A percentile compares a stretch with the other conserved stretches of the same genome.
Evolutionary conservation across 108 stramenopile species (phyloP).

Genomic region (Cylindrotheca fusiformis): DNA sequence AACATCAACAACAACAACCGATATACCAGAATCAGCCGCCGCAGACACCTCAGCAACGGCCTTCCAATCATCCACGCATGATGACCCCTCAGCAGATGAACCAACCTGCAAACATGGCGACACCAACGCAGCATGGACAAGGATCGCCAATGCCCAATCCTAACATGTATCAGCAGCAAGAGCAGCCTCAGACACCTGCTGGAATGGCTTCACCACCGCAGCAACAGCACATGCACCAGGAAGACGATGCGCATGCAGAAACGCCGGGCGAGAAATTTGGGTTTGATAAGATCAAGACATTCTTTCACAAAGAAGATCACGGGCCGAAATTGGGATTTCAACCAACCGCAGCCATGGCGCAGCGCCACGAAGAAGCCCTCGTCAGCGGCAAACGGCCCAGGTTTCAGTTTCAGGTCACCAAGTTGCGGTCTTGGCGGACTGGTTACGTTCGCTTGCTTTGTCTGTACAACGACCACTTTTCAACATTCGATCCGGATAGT

Average conservation of each 20-base stretch:
- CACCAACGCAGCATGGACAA: neutral
- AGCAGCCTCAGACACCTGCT: conserved; percentile 3
- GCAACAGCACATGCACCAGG: neutral
- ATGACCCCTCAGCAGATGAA: neutral
- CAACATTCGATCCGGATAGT: conserved; percentile 52
- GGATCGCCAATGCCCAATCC: neutral
- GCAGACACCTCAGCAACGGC: neutral
- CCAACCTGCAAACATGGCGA: neutral
- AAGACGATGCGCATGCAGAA: neutral
- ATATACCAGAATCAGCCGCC: neutral
- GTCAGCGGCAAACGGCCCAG: conserved; percentile 28
- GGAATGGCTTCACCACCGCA: neutral
- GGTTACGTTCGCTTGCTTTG: conserved; percentile 52
- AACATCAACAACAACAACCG: neutral
- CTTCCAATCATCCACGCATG: neutral
- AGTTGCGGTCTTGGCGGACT: conserved; percentile 58
- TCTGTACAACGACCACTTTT: conserved; percentile 45
- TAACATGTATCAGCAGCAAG: no score
- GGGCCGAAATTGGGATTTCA: conserved; percentile 48
- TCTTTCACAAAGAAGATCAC: conserved; percentile 24
- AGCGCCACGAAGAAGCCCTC: conserved; percentile 38
- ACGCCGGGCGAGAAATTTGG: neutral
- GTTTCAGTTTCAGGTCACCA: conserved; percentile 60
- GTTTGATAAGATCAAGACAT: conserved; percentile 21
- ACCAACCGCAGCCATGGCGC: conserved; percentile 41